Evolutionary conservation across 2,329 filamentous ascomycete species (phyloP).

Genomic region (Taxawa tesnikishii): DNA sequence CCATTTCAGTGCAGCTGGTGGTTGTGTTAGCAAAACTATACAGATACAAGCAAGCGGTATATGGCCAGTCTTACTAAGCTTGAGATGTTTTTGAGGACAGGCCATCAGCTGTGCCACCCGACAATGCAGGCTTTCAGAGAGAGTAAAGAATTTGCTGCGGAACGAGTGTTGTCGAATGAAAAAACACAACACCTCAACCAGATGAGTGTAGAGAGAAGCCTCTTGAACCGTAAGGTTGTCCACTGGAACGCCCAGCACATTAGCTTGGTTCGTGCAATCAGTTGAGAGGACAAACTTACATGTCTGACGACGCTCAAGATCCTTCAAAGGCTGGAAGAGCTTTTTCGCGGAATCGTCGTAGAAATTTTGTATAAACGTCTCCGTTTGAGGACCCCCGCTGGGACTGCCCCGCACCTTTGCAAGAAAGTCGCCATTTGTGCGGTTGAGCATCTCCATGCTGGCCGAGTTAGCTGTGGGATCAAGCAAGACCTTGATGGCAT

Average conservation of each 20-base stretch:
- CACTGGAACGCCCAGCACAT: too few species aligned
- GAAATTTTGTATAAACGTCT: conserved; percentile 74
- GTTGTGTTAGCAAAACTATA: too few species aligned
- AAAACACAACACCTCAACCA: conserved; percentile 88
- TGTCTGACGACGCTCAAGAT: conserved; percentile 51
- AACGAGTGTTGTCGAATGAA: conserved; percentile 83
- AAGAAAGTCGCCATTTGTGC: conserved; percentile 55
- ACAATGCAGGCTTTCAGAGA: conserved; percentile 64
- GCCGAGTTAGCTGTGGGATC: conserved; percentile 54
- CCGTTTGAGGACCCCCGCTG: conserved; percentile 54
- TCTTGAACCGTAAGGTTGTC: conserved; percentile 65
- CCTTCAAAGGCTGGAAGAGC: conserved; percentile 76
- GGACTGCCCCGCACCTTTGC: conserved; percentile 45
- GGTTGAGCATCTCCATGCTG: conserved; percentile 47
- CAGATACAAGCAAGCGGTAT: conserved; percentile 29
- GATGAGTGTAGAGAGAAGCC: conserved; percentile 78
- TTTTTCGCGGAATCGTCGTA: conserved; percentile 78
- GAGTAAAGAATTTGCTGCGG: conserved; percentile 77
- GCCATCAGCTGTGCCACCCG: conserved; percentile 72
- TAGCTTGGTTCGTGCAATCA: conserved; percentile 39
- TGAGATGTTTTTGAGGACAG: conserved; percentile 82
- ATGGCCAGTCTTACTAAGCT: conserved; percentile 54
- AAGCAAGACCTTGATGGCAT: conserved; percentile 86
- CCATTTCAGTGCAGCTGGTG: conserved; percentile 87
- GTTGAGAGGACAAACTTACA: conserved; percentile 2